These are phyloP conservation scores for Pochonia chlamydosporia DNA, from an alignment of 2,329 filamentous ascomycete species.

Conservation along the genomic window DNA sequence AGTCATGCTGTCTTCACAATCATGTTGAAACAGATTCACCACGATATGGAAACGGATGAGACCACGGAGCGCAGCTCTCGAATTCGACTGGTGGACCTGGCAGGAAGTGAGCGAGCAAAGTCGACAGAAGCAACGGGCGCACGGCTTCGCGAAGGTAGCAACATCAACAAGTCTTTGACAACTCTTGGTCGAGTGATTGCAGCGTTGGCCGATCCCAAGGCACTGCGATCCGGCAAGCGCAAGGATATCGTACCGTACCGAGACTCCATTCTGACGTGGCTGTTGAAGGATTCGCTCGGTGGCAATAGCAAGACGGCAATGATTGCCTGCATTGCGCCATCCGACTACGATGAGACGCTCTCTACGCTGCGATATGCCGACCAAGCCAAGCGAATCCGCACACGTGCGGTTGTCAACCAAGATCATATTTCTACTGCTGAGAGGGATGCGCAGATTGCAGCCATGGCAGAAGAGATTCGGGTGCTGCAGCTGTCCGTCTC, in stretches of 20 bases:
- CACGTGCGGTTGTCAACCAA: conserved; percentile 90
- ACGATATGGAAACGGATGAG: conserved; percentile 95
- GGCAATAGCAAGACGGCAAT: conserved; percentile 98
- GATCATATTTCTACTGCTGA: conserved; percentile 89
- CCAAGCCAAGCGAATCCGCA: conserved; percentile 95
- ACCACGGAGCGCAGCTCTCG: conserved; percentile 92
- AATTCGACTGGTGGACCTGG: conserved; percentile 90
- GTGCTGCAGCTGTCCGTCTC: conserved; percentile 70
- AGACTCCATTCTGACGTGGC: conserved; percentile 77
- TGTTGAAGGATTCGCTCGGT: conserved; percentile 90
- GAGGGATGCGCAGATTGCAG: conserved; percentile 85
- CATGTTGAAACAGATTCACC: conserved; percentile 95
- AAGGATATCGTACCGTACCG: conserved; percentile 79
- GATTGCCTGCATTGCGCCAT: conserved; percentile 95
- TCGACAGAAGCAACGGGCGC: conserved; percentile 91
- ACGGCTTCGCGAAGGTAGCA: conserved; percentile 86
- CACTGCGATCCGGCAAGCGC: conserved; percentile 48
- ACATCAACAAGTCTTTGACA: conserved; percentile 98
- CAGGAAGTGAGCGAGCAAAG: conserved; percentile 91
- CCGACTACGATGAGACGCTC: conserved; percentile 95
- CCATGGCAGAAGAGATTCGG: conserved; percentile 95
- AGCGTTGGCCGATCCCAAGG: conserved; percentile 70
- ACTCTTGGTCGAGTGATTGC: conserved; percentile 94
- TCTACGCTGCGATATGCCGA: conserved; percentile 95
- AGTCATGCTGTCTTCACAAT: conserved; percentile 98